These are phyloP conservation scores for Lavandula angustifolia DNA, from an alignment of 257 asterid genomes.

Conservation along the genomic window DNA sequence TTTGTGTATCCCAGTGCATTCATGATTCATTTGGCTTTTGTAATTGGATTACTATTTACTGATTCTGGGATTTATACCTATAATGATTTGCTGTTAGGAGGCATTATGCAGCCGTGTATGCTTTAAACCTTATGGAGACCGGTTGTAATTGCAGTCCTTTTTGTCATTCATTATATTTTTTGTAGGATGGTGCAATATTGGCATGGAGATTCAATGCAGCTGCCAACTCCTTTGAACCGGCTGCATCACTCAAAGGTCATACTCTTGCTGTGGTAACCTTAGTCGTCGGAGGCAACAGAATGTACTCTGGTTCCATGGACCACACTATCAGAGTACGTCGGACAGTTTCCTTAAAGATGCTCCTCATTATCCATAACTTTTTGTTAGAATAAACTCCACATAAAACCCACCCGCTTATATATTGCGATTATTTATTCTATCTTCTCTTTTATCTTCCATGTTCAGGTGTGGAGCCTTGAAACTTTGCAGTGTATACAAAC, in stretches of 20 bases:
- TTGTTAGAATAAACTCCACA: background rate
- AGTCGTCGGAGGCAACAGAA: conserved; percentile 77
- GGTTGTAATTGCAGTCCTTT: background rate
- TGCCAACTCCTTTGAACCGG: conserved; percentile 82
- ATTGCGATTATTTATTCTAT: background rate
- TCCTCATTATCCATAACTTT: conserved; percentile 21
- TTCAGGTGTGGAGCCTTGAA: conserved; percentile 96
- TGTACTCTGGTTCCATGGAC: conserved; percentile 97
- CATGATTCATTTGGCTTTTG: too few relatives aligned
- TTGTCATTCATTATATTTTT: conserved; percentile 24
- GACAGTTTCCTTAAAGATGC: conserved; percentile 13
- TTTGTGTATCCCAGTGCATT: background rate
- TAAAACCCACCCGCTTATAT: background rate
- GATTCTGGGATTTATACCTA: too few relatives aligned
- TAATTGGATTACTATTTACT: conserved; percentile 5
- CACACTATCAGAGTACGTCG: conserved; percentile 67
- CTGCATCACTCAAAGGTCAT: conserved; percentile 84
- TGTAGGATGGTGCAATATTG: conserved; percentile 82
- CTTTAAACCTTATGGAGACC: background rate
- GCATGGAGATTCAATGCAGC: conserved; percentile 86
- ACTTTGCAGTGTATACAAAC: conserved; percentile 84
- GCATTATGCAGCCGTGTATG: background rate
- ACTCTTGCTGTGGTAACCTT: conserved; percentile 84
- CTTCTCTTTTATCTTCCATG: background rate
- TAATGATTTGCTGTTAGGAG: background rate